Evolutionary conservation across 176 grass and related monocot species (phyloP), one percentile per base, ranked within the genome.

Genomic region (Panicum miliaceum): DNA sequence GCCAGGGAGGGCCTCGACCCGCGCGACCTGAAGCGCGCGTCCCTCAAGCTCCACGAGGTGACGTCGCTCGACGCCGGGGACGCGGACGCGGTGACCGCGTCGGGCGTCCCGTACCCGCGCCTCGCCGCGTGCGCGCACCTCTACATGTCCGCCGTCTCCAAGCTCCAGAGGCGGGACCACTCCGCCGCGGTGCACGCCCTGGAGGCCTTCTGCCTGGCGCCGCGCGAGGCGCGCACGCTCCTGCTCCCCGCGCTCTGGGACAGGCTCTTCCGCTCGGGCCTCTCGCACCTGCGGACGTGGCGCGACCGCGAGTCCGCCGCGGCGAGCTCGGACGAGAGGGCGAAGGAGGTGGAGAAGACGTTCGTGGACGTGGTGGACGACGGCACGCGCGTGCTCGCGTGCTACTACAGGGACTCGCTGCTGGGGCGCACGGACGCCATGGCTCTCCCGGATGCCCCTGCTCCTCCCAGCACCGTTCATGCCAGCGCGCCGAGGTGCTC

Each of bases 331-430:
- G 79, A 78, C 8, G 77, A 73, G 2, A 84, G 76, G 34, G 73
- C 40, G 7, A 88, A 94, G 64, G 73, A 84, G 6, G 68, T 94
- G 52, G 81, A 86, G 41, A 82, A 15, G 64, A 70, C 14, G 23
- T 94, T 93, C 77, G 25, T 62, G 0, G 84, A 90, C 29, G 83
- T 53, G 6, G 8, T 94, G 65, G 78, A 98, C 74, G 86, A 72
- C 0, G 88, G 91, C 19, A 94, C 95, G 25, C 76, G 88, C 22
- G 29, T 19, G 23, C 60, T 98, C 66, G 96, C 96, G 51, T 48
- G 82, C 71, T 95, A 98, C 90, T 98, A 98, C 88, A 89, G 84
- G 36, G 90, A 95, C n/a, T 98, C 91, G 96, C 79, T 98, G 8
- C 83, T 82, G 22, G 93, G 87, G 3, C 90, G 90, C 67, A 89